phyloP scores from a whole-genome alignment of 331 rosid genomes.

The Saraca asoca region DNA sequence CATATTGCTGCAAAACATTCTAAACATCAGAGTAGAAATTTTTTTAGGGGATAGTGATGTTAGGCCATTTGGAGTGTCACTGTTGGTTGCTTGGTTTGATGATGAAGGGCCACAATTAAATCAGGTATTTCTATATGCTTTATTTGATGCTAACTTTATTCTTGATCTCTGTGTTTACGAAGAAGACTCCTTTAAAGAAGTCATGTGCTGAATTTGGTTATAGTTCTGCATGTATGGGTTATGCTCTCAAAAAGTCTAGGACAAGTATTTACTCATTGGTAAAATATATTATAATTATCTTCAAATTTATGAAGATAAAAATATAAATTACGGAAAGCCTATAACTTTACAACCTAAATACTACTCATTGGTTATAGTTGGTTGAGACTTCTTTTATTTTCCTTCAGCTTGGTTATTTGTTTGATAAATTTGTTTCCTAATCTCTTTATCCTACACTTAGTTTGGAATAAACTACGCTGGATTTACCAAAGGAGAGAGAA shows the following conservation, averaged over 20 bases:
- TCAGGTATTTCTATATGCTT: constrained; percentile 60
- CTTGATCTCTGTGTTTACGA: too few relatives aligned
- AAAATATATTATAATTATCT: constrained; percentile 2
- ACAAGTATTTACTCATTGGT: constrained; percentile 1
- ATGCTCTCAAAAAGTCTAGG: constrained; percentile 3
- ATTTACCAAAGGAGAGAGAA: neutral
- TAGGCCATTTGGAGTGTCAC: constrained; percentile 92
- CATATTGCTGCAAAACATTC: constrained; percentile 11
- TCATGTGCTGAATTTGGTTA: too few relatives aligned
- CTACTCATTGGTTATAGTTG: neutral
- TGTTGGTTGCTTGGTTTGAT: constrained; percentile 89
- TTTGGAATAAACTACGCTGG: constrained; percentile 14
- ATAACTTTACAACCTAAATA: constrained; percentile 6
- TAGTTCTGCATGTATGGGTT: neutral
- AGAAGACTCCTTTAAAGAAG: too few relatives aligned
- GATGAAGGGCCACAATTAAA: constrained; percentile 86
- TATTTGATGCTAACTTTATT: too few relatives aligned
- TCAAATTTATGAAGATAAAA: constrained; percentile 1
- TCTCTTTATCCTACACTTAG: constrained; percentile 5
- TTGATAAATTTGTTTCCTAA: neutral
- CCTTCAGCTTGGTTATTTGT: neutral
- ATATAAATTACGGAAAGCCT: neutral
- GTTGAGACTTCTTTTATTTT: neutral
- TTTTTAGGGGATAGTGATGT: constrained; percentile 83
- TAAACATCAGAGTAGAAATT: too few relatives aligned